Evolutionary conservation across 1,284 basidiomycete species (phyloP), one percentile per base, ranked within the genome.

Genomic region (Neonothopanus nambi): DNA sequence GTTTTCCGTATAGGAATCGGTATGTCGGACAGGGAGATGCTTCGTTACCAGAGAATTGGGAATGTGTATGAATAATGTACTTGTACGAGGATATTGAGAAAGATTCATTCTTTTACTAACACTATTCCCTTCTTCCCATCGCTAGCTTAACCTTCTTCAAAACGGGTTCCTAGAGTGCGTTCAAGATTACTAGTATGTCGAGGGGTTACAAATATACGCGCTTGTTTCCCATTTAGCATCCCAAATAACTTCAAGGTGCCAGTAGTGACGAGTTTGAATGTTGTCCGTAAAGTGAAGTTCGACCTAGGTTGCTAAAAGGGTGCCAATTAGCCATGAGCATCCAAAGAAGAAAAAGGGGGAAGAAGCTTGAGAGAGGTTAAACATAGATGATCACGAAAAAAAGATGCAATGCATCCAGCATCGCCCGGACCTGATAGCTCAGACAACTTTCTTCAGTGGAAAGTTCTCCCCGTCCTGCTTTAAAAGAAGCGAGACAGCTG

Each of bases 161-260:
- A n/a, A n/a, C n/a, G n/a, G n/a, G n/a, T n/a, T n/a, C n/a, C n/a
- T n/a, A n/a, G n/a, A n/a, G n/a, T n/a, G n/a, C n/a, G n/a, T n/a
- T n/a, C n/a, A n/a, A n/a, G n/a, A n/a, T n/a, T n/a, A n/a, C n/a
- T n/a, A n/a, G n/a, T n/a, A n/a, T n/a, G n/a, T n/a, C n/a, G n/a
- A n/a, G n/a, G n/a, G n/a, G 64, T 91, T 95, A 96, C 96, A 99
- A 43, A 98, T 85, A 71, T 99, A 96, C 21, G 94, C 95, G 61
- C 88, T 93, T 5, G 93, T 81, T 12, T 94, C 93, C 96, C 96
- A 99, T 57, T 87, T 85, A 2, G 93, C 91, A 40, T 96, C 96
- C 2, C 98, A 76, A 53, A 99, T 96, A 50, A 98, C 96, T 69
- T 99, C 96, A 0, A 96, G 96, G 76, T 93, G 95, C 37, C 97